phyloP scores from a whole-genome alignment of 2,329 filamentous ascomycete genomes.

The Epichloe brachyelytri region DNA sequence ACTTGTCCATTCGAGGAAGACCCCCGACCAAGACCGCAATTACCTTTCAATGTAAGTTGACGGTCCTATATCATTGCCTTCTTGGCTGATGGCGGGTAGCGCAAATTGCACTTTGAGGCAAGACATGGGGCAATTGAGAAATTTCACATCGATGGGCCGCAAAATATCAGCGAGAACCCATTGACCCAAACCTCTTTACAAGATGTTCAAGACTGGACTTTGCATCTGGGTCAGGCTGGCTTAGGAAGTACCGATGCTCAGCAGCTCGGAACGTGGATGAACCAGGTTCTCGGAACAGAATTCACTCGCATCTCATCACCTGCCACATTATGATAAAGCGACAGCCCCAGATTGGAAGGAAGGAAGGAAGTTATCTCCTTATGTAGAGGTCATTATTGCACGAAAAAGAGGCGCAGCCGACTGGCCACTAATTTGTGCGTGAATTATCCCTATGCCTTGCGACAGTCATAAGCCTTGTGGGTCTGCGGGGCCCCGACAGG shows the following conservation, averaged over 20 bases:
- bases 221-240: constrained; percentile 13
- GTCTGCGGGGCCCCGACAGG: no score
- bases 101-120: constrained; percentile 22
- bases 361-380: no score
- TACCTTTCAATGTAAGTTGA: constrained; percentile 32
- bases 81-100: constrained; percentile 9
- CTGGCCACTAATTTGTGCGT: no score
- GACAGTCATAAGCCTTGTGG: no score
- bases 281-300: constrained; percentile 17
- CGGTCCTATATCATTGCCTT: no score
- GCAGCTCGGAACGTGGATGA: constrained; percentile 18
- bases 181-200: constrained; percentile 6
- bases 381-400: no score
- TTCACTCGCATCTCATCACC: constrained; percentile 11
- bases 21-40: constrained; percentile 37
- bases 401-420: no score
- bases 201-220: constrained; percentile 16
- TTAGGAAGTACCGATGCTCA: constrained; percentile 11
- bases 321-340: not conserved
- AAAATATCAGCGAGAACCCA: not conserved
- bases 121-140: constrained; percentile 24
- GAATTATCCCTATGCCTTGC: no score
- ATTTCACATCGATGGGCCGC: constrained; percentile 15
- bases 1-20: constrained; percentile 46
- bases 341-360: no score